A percentile compares a stretch with the other conserved stretches of the same genome.
phyloP scores from a whole-genome alignment of 1,284 basidiomycete genomes.

The Boletus sp. region DNA sequence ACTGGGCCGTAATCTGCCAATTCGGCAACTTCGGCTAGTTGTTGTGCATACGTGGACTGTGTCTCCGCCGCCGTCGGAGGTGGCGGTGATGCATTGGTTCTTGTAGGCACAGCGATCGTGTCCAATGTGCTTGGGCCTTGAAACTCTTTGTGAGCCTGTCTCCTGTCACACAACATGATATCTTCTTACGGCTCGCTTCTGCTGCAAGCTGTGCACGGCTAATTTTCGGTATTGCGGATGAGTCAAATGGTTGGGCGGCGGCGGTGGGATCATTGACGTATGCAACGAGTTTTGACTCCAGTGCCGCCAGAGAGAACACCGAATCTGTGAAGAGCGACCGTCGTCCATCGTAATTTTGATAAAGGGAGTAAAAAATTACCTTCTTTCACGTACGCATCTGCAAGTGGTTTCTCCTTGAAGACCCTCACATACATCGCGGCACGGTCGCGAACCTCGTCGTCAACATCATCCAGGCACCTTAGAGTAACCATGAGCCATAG shows the following conservation, averaged over 20 bases:
- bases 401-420: slow-evolving; percentile 77
- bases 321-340: slow-evolving; percentile 58
- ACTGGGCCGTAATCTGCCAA: slow-evolving; percentile 84
- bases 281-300: slow-evolving; percentile 84
- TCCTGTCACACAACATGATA: slow-evolving; percentile 4
- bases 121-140: slow-evolving; percentile 81
- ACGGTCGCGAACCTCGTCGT: slow-evolving; percentile 98
- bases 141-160: slow-evolving; percentile 3
- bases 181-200: slow-evolving; percentile 73
- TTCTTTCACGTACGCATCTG: slow-evolving; percentile 87
- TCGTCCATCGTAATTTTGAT: not conserved
- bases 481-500: slow-evolving; percentile 10
- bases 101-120: slow-evolving; percentile 69
- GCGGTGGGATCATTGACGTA: slow-evolving; percentile 83
- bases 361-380: slow-evolving; percentile 45
- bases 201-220: slow-evolving; percentile 86
- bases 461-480: slow-evolving; percentile 96
- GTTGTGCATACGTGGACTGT: slow-evolving; percentile 82
- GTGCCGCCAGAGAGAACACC: slow-evolving; percentile 80
- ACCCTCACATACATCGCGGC: slow-evolving; percentile 92
- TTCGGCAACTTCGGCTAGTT: slow-evolving; percentile 85
- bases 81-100: slow-evolving; percentile 59
- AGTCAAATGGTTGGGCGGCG: slow-evolving; percentile 70
- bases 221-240: slow-evolving; percentile 82
- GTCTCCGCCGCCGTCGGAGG: slow-evolving; percentile 76